These are phyloP conservation scores for Puccinellia tenuiflora DNA, from an alignment of 176 grass and related monocot genomes.

Conservation along the genomic window DNA sequence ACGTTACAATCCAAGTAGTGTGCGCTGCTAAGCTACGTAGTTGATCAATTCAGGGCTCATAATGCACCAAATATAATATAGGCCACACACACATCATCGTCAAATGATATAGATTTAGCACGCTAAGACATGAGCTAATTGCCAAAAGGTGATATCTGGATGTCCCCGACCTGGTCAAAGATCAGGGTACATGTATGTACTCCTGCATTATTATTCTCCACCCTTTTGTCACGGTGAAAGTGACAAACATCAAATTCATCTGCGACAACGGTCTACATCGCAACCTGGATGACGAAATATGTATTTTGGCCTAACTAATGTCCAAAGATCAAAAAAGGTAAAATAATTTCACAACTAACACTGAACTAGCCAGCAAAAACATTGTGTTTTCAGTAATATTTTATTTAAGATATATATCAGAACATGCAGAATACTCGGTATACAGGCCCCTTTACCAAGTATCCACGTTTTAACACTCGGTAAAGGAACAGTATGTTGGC, in stretches of 20 bases:
- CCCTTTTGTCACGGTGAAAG: neutral
- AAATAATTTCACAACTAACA: neutral
- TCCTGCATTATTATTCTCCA: neutral
- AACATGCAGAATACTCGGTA: no score
- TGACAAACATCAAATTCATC: neutral
- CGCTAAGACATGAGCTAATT: slow-evolving; percentile 33
- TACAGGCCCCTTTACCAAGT: no score
- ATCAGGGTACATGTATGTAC: neutral
- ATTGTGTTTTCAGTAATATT: neutral
- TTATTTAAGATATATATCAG: neutral
- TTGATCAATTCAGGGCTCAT: slow-evolving; percentile 21
- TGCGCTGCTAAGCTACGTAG: neutral
- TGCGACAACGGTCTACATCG: neutral
- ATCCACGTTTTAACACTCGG: no score
- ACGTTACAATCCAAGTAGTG: slow-evolving; percentile 12
- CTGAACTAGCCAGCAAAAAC: neutral
- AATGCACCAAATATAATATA: neutral
- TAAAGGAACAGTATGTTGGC: no score
- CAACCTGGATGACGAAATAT: neutral
- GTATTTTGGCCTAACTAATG: neutral
- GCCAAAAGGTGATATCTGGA: slow-evolving; percentile 43
- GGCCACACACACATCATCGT: neutral
- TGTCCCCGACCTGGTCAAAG: slow-evolving; percentile 27
- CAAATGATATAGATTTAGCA: slow-evolving; percentile 7
- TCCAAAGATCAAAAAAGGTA: neutral